Evolutionary conservation across 2,329 filamentous ascomycete species (phyloP).

Genomic region (Zasmidium angulare): DNA sequence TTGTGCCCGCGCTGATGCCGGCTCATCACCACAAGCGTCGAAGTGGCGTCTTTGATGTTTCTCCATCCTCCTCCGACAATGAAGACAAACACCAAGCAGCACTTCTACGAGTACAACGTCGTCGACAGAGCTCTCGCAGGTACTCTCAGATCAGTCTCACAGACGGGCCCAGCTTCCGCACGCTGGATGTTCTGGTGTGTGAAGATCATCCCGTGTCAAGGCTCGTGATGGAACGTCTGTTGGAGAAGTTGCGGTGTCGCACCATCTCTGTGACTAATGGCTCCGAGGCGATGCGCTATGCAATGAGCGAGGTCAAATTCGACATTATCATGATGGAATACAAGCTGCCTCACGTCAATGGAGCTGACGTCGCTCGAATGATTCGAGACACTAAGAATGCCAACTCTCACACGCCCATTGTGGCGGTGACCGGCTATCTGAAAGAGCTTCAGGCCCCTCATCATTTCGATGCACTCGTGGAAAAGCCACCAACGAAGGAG

Average conservation of each 20-base stretch:
- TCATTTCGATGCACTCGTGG: slow-evolving; percentile 91
- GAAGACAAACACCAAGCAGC: slow-evolving; percentile 84
- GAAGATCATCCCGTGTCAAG: slow-evolving; percentile 96
- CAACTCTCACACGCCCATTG: slow-evolving; percentile 91
- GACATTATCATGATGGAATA: slow-evolving; percentile 99
- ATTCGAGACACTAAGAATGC: slow-evolving; percentile 94
- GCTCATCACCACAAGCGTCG: slow-evolving; percentile 77
- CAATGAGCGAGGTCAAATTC: slow-evolving; percentile 96
- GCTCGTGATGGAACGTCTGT: slow-evolving; percentile 96
- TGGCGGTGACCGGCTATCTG: slow-evolving; percentile 95
- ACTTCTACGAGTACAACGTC: slow-evolving; percentile 84
- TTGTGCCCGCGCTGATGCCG: slow-evolving; percentile 62
- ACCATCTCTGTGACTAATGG: slow-evolving; percentile 91
- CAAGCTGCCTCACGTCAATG: slow-evolving; percentile 90
- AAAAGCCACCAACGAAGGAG: slow-evolving; percentile 91
- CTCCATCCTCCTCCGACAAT: slow-evolving; percentile 95
- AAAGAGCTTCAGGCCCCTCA: slow-evolving; percentile 94
- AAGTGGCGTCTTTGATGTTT: slow-evolving; percentile 94
- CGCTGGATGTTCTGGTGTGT: slow-evolving; percentile 91
- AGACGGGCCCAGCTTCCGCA: slow-evolving; percentile 82
- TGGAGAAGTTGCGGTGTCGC: slow-evolving; percentile 92
- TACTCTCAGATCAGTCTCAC: slow-evolving; percentile 87
- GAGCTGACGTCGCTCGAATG: slow-evolving; percentile 94
- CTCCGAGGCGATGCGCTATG: slow-evolving; percentile 86
- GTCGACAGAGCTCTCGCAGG: slow-evolving; percentile 91